Percentiles rank a stretch among this genome's conserved stretches.
Evolutionary conservation across 768 basidiomycete genomes (phyloP).

Genomic region (Lactarius sanguifluus): DNA sequence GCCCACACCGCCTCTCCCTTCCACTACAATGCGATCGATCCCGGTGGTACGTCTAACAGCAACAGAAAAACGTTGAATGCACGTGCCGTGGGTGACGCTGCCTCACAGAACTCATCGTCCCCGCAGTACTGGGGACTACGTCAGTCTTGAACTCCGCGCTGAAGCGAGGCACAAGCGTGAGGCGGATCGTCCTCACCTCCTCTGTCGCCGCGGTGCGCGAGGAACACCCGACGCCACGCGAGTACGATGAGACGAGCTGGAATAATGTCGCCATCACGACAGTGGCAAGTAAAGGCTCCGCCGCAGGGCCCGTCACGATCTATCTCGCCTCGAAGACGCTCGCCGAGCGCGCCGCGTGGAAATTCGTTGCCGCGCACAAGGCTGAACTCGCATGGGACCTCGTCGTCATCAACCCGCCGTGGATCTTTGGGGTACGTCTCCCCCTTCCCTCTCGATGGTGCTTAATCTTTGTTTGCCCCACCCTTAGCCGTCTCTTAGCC

Average conservation of each 20-base stretch:
- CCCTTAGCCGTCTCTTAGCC: slow-evolving; percentile 35
- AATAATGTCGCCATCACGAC: slow-evolving; percentile 48
- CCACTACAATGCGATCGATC: slow-evolving; percentile 45
- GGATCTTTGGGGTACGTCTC: slow-evolving; percentile 17
- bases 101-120: slow-evolving; percentile 55
- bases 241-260: slow-evolving; percentile 43
- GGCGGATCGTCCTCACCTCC: slow-evolving; percentile 63
- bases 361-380: slow-evolving; percentile 46
- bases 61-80: not conserved
- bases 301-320: slow-evolving; percentile 41
- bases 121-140: slow-evolving; percentile 71
- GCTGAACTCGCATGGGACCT: slow-evolving; percentile 50
- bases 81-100: not conserved
- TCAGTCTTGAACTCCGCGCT: slow-evolving; percentile 58
- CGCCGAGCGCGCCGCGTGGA: slow-evolving; percentile 61
- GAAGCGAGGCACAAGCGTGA: slow-evolving; percentile 54
- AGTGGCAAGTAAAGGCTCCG: slow-evolving; percentile 49
- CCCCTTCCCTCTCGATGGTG: not conserved
- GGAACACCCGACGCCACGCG: slow-evolving; percentile 28
- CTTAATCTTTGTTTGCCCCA: not conserved
- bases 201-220: slow-evolving; percentile 51
- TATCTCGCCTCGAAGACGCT: slow-evolving; percentile 60
- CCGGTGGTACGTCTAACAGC: slow-evolving; percentile 32
- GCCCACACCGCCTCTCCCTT: slow-evolving; percentile 69
- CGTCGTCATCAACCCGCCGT: slow-evolving; percentile 54